phyloP scores from a whole-genome alignment of 208 protist genomes.

The Phytomonas sp. region DNA sequence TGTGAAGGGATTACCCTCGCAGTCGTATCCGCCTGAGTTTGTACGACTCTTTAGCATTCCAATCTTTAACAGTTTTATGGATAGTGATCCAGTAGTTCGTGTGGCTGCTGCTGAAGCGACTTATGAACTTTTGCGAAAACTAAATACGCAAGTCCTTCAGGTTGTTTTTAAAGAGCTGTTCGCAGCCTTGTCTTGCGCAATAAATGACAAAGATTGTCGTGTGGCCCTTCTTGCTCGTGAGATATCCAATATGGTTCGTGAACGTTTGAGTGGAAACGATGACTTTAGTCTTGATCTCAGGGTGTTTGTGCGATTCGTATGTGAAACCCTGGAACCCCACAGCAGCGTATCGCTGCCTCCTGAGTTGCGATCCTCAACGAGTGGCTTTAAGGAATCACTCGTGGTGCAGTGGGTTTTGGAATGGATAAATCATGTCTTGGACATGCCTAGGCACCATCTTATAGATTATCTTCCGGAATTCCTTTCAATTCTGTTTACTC shows the following conservation, averaged over 20 bases:
- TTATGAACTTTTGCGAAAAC: constrained; percentile 40
- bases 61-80: constrained; percentile 31
- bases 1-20: constrained; percentile 27
- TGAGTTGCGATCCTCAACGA: neutral
- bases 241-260: constrained; percentile 45
- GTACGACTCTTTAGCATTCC: constrained; percentile 24
- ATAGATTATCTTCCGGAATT: constrained; percentile 30
- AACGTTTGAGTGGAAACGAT: constrained; percentile 32
- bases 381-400: constrained; percentile 5
- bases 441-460: constrained; percentile 38
- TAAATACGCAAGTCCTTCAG: constrained; percentile 28
- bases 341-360: constrained; percentile 10
- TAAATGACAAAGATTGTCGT: constrained; percentile 51
- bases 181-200: constrained; percentile 30
- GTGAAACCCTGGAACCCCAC: constrained; percentile 27
- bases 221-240: constrained; percentile 46
- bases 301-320: constrained; percentile 37
- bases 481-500: constrained; percentile 30
- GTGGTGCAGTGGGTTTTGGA: constrained; percentile 48
- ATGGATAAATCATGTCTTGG: constrained; percentile 48
- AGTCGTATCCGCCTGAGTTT: constrained; percentile 13
- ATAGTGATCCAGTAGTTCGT: constrained; percentile 53
- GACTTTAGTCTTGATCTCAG: constrained; percentile 22
- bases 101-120: constrained; percentile 57
- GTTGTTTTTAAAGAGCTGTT: constrained; percentile 49